Evolutionary conservation across 2,329 filamentous ascomycete genomes (phyloP), one percentile per base, ranked within the genome.

Genomic region (Eutypa lata): DNA sequence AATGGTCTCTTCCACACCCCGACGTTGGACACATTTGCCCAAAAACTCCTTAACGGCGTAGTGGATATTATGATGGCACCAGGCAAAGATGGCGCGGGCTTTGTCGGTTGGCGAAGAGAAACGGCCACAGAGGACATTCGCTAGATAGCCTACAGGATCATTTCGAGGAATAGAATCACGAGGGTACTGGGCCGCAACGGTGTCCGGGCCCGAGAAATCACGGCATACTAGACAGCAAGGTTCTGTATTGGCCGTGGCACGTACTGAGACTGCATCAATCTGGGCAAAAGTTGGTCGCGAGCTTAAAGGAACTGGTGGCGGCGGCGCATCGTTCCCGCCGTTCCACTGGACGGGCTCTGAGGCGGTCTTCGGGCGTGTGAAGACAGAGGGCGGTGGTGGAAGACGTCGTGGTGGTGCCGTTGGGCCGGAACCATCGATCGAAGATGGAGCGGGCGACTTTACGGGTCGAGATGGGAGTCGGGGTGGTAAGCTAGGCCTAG

Each of bases 41-140:
- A 95, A 95, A 74, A 97, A 96, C 22, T 86, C 81, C 24, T 83
- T 79, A 0, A 85, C 84, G 67, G 97, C 90, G 68, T 97, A 99
- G 46, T 79, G 80, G 53, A 99, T 86, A 63, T 97, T 97, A 71
- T 97, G 87, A 71, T 97, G 93, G 40, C 92, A 84, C 94, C 94
- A 99, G 1, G 89, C 90, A 68, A 97, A 97, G 54, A 99, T 90
- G 2, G 86, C 91, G 26, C 94, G 82, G 2, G 94, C 93, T 73
- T 97, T 97, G 70, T 97, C 93, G 0, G 93, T 96, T 1, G 77
- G 74, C 1, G 90, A 96, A 1, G 84, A 73, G 65, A 97, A 97
- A 0, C 89, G 88, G 3, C 80, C 77, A 53, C 91, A 96, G 19
- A 97, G 81, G 49, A 89, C 83, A 49, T 83, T 80, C 0, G 92